These are phyloP conservation scores for Hypholoma fasciculare DNA, from an alignment of 768 basidiomycete species.

Conservation along the genomic window DNA sequence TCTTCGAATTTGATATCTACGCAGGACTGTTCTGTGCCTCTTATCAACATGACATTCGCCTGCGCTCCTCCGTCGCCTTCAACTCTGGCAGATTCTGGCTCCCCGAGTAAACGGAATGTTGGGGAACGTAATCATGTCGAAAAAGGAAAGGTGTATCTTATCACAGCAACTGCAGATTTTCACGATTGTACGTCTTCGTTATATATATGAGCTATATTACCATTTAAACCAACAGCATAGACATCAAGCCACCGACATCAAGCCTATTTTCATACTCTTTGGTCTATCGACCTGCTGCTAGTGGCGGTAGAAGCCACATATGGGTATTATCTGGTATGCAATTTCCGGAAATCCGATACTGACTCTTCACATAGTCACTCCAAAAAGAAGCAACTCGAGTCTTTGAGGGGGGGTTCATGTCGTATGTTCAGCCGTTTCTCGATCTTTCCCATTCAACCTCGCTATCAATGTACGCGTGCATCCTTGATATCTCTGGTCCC, in stretches of 20 bases:
- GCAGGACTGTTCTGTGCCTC: slow-evolving; percentile 7
- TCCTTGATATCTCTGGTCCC: slow-evolving; percentile 48
- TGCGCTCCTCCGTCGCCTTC: slow-evolving; percentile 32
- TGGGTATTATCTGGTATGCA: slow-evolving; percentile 3
- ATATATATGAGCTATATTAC: not conserved
- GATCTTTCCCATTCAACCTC: slow-evolving; percentile 25
- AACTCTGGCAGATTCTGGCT: slow-evolving; percentile 21
- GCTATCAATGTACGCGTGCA: slow-evolving; percentile 41
- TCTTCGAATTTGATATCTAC: slow-evolving; percentile 4
- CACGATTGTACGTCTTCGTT: slow-evolving; percentile 50
- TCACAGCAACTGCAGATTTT: slow-evolving; percentile 57
- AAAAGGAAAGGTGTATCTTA: slow-evolving; percentile 43
- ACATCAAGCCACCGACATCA: slow-evolving; percentile 37
- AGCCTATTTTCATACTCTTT: slow-evolving; percentile 36
- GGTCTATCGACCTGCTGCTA: slow-evolving; percentile 15
- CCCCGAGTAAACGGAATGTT: slow-evolving; percentile 14
- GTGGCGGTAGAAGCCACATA: not conserved
- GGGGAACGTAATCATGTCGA: slow-evolving; percentile 9
- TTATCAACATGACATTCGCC: slow-evolving; percentile 43
- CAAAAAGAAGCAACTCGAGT: slow-evolving; percentile 34
- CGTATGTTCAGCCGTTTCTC: slow-evolving; percentile 42
- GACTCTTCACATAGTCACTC: slow-evolving; percentile 25
- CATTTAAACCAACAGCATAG: slow-evolving; percentile 18
- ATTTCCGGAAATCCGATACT: not conserved
- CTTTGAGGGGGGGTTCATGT: slow-evolving; percentile 45